These are phyloP conservation scores for Saposhnikovia divaricata DNA, from an alignment of 129 eudicot genomes.

Conservation along the genomic window DNA sequence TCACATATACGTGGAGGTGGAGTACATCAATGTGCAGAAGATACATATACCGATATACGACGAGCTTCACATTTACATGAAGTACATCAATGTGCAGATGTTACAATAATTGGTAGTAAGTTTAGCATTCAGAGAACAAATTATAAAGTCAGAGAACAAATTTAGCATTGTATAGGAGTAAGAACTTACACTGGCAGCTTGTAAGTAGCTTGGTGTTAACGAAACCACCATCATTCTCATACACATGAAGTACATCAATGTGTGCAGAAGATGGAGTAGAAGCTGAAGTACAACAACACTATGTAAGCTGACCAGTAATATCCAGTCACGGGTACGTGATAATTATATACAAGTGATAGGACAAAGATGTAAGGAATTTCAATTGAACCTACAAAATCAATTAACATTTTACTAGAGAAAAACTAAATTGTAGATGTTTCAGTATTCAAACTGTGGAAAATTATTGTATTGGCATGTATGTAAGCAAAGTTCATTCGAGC, in stretches of 20 bases:
- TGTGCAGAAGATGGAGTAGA: conserved; percentile 5
- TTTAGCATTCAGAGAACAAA: neutral
- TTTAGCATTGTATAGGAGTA: conserved; percentile 10
- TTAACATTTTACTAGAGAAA: neutral
- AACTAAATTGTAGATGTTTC: neutral
- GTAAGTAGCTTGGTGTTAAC: conserved; percentile 16
- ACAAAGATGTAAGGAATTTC: conserved; percentile 1
- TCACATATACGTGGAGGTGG: conserved; percentile 15
- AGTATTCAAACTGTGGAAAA: neutral
- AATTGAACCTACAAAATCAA: neutral
- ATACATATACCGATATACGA: too few relatives aligned
- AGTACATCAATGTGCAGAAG: too few relatives aligned
- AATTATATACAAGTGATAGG: neutral
- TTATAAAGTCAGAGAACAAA: conserved; percentile 20
- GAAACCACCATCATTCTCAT: conserved; percentile 23
- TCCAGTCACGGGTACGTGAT: neutral
- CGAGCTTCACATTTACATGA: too few relatives aligned
- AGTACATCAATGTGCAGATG: too few relatives aligned
- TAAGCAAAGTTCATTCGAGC: neutral
- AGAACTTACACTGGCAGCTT: conserved; percentile 16
- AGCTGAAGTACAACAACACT: neutral
- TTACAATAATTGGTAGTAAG: neutral
- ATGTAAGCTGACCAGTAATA: neutral
- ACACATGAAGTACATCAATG: conserved; percentile 22
- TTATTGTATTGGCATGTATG: too few relatives aligned